A percentile compares a stretch with the other conserved stretches of the same genome.
Conservation (phyloP, 1,139 yeast species). For the Debaryomycetaceae sp. region DNA sequence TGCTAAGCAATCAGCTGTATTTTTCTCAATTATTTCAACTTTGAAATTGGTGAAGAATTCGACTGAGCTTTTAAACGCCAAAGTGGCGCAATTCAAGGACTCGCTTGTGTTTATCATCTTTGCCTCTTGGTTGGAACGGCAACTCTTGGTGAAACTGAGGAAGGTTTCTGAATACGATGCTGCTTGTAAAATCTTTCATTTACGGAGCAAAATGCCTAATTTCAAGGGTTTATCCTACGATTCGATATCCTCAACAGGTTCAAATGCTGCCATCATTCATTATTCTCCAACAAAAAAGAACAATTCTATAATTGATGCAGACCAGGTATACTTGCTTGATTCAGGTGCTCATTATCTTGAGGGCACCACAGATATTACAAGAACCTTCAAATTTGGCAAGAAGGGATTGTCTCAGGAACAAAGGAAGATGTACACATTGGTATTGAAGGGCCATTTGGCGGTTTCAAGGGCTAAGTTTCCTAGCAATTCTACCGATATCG, state of each 20-base stretch:
- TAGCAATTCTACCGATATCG: slow-evolving; percentile 34
- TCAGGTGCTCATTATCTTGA: slow-evolving; percentile 57
- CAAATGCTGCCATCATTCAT: slow-evolving; percentile 54
- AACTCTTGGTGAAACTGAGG: slow-evolving; percentile 23
- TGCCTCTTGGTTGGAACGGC: slow-evolving; percentile 41
- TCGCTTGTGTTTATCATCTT: slow-evolving; percentile 40
- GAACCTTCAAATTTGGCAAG: slow-evolving; percentile 45
- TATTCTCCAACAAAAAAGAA: slow-evolving; percentile 49
- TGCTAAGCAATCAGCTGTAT: slow-evolving; percentile 21
- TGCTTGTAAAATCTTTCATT: slow-evolving; percentile 38
- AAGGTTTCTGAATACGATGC: slow-evolving; percentile 39
- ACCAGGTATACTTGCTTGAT: slow-evolving; percentile 43
- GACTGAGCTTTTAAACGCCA: slow-evolving; percentile 36
- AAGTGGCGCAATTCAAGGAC: slow-evolving; percentile 43
- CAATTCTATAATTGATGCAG: slow-evolving; percentile 38
- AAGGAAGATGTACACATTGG: slow-evolving; percentile 47
- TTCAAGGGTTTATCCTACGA: slow-evolving; percentile 53
- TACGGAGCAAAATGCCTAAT: slow-evolving; percentile 40
- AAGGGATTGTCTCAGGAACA: slow-evolving; percentile 19
- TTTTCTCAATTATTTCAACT: slow-evolving; percentile 32
- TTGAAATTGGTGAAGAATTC: slow-evolving; percentile 36
- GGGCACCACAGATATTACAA: slow-evolving; percentile 44
- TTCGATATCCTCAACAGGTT: slow-evolving; percentile 52
- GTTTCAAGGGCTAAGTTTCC: slow-evolving; percentile 53
- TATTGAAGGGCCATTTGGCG: slow-evolving; percentile 53